phyloP scores from a whole-genome alignment of 1,284 basidiomycete species.

The Termitomyces sp. region DNA sequence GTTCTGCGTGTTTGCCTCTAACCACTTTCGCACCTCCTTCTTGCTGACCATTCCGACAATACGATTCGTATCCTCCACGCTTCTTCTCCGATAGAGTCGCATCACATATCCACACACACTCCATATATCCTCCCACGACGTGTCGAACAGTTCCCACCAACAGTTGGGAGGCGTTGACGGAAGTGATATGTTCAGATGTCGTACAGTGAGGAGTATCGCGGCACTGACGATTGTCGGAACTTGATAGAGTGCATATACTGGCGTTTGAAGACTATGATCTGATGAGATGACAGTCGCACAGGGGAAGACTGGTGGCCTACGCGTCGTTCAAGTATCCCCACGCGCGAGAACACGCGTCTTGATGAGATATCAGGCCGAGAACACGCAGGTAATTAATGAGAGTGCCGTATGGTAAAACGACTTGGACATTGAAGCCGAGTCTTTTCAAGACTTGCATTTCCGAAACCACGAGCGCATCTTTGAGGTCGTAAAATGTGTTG shows the following conservation, averaged over 20 bases:
- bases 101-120: conserved; percentile 75
- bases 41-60: conserved; percentile 57
- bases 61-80: conserved; percentile 35
- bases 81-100: conserved; percentile 63
- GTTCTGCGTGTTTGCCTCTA: conserved; percentile 40
- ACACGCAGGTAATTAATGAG: conserved; percentile 94
- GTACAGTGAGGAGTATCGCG: conserved; percentile 72
- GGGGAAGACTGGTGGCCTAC: conserved; percentile 39
- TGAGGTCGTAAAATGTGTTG: conserved; percentile 79
- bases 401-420: conserved; percentile 90
- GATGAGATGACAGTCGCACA: conserved; percentile 8
- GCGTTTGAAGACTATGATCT: conserved; percentile 73
- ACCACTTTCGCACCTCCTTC: conserved; percentile 68
- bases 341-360: conserved; percentile 69
- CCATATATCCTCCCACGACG: conserved; percentile 81
- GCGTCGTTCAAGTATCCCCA: conserved; percentile 93
- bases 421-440: conserved; percentile 83
- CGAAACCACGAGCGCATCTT: conserved; percentile 86
- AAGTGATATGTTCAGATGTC: conserved; percentile 65
- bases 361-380: conserved; percentile 70
- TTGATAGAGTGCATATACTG: conserved; percentile 84
- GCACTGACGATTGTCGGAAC: conserved; percentile 87
- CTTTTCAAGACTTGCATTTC: conserved; percentile 99
- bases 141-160: conserved; percentile 91
- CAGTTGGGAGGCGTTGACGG: conserved; percentile 61